A percentile compares a stretch with the other conserved stretches of the same genome.
Conservation (phyloP, 768 basidiomycete species). For the Strobilomyces confusus region DNA sequence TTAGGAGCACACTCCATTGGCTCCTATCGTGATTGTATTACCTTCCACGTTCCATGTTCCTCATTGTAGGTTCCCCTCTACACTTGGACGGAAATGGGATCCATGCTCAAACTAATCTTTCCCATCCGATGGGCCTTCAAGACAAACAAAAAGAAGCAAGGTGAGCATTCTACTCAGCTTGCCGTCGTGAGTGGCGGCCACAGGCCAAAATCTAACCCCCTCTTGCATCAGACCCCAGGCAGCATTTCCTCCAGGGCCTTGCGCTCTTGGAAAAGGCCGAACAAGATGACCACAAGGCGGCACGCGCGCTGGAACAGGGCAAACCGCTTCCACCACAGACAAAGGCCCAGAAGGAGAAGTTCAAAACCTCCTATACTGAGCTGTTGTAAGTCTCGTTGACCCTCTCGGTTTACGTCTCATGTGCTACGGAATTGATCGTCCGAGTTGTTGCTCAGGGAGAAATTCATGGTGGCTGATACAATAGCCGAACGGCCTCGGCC, state of each 20-base stretch:
- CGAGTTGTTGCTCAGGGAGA: slow-evolving; percentile 1
- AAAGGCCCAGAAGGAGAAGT: slow-evolving; percentile 19
- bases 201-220: no score
- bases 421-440: neutral
- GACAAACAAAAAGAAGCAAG: neutral
- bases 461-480: slow-evolving; percentile 10
- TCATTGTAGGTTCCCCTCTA: no score
- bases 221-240: slow-evolving; percentile 7
- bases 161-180: neutral
- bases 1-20: neutral
- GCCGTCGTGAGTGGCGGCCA: no score
- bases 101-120: slow-evolving; percentile 1
- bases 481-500: neutral
- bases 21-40: neutral
- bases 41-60: neutral
- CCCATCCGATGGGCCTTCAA: neutral
- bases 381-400: slow-evolving; percentile 5
- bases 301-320: slow-evolving; percentile 35
- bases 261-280: slow-evolving; percentile 15
- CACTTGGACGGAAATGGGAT: slow-evolving; percentile 10
- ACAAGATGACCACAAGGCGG: slow-evolving; percentile 14
- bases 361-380: slow-evolving; percentile 9
- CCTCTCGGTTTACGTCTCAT: neutral
- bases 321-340: slow-evolving; percentile 19
- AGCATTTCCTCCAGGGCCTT: neutral